A percentile compares a stretch with the other conserved stretches of the same genome.
These are phyloP conservation scores for Fusarium sp. DNA, from an alignment of 2,329 filamentous ascomycete genomes.

Conservation along the genomic window DNA sequence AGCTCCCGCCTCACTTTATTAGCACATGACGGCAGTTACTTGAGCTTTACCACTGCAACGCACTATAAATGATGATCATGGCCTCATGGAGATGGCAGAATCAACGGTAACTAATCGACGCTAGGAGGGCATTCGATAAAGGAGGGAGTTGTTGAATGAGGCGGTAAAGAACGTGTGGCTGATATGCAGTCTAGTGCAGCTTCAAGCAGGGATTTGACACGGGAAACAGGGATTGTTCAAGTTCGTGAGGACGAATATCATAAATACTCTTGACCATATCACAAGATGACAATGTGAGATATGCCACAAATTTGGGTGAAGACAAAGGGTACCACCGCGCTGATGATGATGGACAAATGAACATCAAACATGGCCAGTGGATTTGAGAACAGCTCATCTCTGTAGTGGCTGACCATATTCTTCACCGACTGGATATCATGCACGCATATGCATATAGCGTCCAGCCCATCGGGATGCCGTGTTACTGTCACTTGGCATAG, in stretches of 20 bases:
- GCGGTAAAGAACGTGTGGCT: conserved; percentile 18
- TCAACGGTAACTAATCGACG: background rate
- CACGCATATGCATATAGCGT: background rate
- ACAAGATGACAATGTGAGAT: background rate
- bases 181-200: background rate
- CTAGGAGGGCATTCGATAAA: background rate
- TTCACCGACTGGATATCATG: conserved; percentile 17
- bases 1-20: conserved; percentile 12
- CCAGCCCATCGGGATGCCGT: conserved; percentile 22
- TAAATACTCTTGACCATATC: background rate
- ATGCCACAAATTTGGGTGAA: background rate
- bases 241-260: background rate
- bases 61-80: background rate
- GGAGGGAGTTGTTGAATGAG: conserved; percentile 2
- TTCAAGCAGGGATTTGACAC: conserved; percentile 11
- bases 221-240: conserved; percentile 6
- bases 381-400: background rate
- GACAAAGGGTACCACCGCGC: background rate
- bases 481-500: conserved; percentile 4
- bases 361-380: background rate
- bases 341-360: background rate
- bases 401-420: background rate
- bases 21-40: background rate
- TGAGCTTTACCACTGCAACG: background rate
- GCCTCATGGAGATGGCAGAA: background rate